A percentile compares a stretch with the other conserved stretches of the same genome.
Evolutionary conservation across 2,329 filamentous ascomycete genomes (phyloP).

Genomic region (Fusarium anthophilum): DNA sequence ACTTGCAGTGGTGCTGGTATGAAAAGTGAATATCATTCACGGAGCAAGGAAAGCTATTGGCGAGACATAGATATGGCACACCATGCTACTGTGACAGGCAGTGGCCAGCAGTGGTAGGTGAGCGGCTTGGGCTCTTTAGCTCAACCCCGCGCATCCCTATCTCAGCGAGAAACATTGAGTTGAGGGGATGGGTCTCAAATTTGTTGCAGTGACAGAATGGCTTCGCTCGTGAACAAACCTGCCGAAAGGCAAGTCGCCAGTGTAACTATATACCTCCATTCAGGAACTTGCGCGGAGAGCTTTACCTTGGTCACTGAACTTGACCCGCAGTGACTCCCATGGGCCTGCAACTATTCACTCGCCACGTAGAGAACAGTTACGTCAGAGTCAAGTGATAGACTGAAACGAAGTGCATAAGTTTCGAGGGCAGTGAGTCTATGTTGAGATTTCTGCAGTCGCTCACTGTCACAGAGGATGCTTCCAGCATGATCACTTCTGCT

Average conservation of each 20-base stretch:
- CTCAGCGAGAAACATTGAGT: background rate
- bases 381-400: too few species aligned
- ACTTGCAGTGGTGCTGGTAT: background rate
- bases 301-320: background rate
- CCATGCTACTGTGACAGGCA: background rate
- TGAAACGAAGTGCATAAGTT: too few species aligned
- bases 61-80: fast-evolving
- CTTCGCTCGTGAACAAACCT: background rate
- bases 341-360: background rate
- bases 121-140: background rate
- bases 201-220: too few species aligned
- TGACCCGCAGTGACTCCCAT: background rate
- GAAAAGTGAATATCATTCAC: background rate
- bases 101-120: background rate
- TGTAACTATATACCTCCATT: background rate
- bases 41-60: fast-evolving
- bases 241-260: background rate
- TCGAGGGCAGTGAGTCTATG: too few species aligned
- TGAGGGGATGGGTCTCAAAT: background rate
- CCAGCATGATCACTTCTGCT: too few species aligned
- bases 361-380: too few species aligned
- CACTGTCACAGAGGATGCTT: too few species aligned
- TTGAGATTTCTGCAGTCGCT: too few species aligned
- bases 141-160: background rate
- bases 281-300: background rate